Base-by-base conservation (phyloP, 2,329 filamentous ascomycete species). In the Madurella fahalii region DNA sequence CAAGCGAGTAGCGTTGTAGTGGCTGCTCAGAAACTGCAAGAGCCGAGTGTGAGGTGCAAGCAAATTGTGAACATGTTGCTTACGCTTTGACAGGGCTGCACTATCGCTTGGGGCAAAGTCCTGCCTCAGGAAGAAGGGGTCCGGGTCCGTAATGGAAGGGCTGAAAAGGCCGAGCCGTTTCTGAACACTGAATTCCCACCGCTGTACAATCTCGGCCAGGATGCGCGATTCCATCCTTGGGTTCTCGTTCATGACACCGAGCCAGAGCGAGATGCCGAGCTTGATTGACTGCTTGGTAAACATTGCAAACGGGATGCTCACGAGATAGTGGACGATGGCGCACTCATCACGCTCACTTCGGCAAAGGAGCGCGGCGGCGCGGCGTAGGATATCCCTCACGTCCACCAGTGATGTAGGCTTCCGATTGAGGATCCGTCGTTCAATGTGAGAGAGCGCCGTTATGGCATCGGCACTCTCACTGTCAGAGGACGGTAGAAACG, bases 221-320 rank as follows among this genome's bases (percentile, higher is more conserved):
- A 99, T 84, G 57, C 91, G 85, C 9, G 93, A 82, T 69, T 96
- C 91, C 71, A 96, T 86, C 53, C 83, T 82, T 2, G 92, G 89
- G 65, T 96, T 97, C 69, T 99, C 94, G 64, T 97, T 94, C 65
- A 97, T 95, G 13, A 97, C 89, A 25, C 94, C 94, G 57, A 96
- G 84, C 94, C 94, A 99, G 7, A 99, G 76, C 4, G 94, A 96
- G 37, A 96, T 88, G 5, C 94, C 95, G 48, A 97, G 83, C 68
- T 96, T 95, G 68, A 99, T 94, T 2, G 92, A 94, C 65, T 95
- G 89, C 69, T 95, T 96, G 5, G 88, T 95, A 69, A 99, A 97
- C 45, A 96, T 83, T 40, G 84, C 82, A 70, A 99, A 99, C 0
- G 94, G 95, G 57, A 99, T 94, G 62, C 84, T 86, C 58, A 99